Evolutionary conservation across 1,139 yeast species (phyloP).

Genomic region (Debaryomyces robertsiae): DNA sequence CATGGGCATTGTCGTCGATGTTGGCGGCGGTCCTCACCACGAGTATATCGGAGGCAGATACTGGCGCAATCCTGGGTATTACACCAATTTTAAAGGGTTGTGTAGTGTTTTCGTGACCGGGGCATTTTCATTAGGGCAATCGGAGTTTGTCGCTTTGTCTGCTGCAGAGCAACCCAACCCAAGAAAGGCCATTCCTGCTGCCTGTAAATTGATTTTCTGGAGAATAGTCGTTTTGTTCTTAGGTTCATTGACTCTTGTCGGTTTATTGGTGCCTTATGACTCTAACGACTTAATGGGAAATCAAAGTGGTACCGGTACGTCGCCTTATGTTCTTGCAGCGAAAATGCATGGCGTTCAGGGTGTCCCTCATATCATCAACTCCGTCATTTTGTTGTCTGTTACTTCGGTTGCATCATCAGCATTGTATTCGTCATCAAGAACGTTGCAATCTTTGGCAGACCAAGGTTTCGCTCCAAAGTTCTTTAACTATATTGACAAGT

Average conservation of each 20-base stretch:
- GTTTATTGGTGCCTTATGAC: constrained; percentile 36
- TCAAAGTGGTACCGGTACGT: constrained; percentile 30
- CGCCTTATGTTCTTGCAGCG: constrained; percentile 38
- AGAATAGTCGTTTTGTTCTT: constrained; percentile 33
- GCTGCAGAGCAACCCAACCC: constrained; percentile 40
- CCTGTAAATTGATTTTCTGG: constrained; percentile 37
- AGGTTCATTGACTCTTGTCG: constrained; percentile 36
- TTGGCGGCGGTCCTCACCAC: constrained; percentile 28
- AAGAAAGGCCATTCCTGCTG: constrained; percentile 34
- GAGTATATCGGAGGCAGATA: constrained; percentile 33
- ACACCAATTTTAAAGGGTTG: constrained; percentile 34
- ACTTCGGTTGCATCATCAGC: constrained; percentile 50
- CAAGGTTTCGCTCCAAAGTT: constrained; percentile 47
- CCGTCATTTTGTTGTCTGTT: constrained; percentile 47
- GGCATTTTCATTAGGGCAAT: constrained; percentile 30
- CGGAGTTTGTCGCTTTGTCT: constrained; percentile 37
- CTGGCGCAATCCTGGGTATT: constrained; percentile 31
- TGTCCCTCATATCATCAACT: constrained; percentile 44
- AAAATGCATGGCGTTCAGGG: constrained; percentile 33
- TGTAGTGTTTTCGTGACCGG: constrained; percentile 33
- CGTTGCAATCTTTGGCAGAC: constrained; percentile 45
- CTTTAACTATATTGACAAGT: constrained; percentile 45
- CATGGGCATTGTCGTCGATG: constrained; percentile 32
- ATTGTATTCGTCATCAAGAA: constrained; percentile 47
- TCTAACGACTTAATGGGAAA: constrained; percentile 34